Percentiles rank a stretch among this genome's conserved stretches.
Evolutionary conservation across 306 rosid species (phyloP).

Genomic region (Pyrus betulifolia): DNA sequence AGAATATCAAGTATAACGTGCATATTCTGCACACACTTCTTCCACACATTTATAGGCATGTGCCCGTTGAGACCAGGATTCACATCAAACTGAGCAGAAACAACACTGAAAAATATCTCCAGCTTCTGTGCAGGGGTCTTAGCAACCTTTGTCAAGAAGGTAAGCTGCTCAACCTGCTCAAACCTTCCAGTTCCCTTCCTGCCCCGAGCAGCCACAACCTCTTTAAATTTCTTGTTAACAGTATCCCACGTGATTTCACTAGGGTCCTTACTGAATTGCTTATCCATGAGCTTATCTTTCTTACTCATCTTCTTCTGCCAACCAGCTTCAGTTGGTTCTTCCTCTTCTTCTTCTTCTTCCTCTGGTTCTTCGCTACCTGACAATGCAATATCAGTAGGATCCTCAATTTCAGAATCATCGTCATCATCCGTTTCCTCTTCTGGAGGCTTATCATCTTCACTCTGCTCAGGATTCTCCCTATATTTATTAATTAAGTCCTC

Average conservation of each 20-base stretch:
- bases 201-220: conserved; percentile 93
- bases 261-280: conserved; percentile 78
- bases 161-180: conserved; percentile 93
- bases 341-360: conserved; percentile 30
- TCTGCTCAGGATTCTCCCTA: conserved; percentile 73
- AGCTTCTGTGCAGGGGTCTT: conserved; percentile 98
- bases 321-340: conserved; percentile 28
- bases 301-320: conserved; percentile 73
- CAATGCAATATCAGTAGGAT: conserved; percentile 30
- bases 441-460: conserved; percentile 59
- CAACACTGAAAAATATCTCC: conserved; percentile 81
- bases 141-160: conserved; percentile 89
- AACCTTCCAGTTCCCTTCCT: conserved; percentile 94
- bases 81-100: conserved; percentile 95
- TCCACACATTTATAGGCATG: conserved; percentile 95
- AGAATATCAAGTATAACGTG: conserved; percentile 76
- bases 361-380: conserved; percentile 44
- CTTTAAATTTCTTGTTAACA: conserved; percentile 89
- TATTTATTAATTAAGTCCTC: conserved; percentile 66
- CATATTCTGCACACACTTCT: conserved; percentile 88
- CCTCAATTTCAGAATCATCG: conserved; percentile 54
- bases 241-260: conserved; percentile 94
- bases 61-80: conserved; percentile 90
- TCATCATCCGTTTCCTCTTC: conserved; percentile 52
- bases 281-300: conserved; percentile 73